phyloP scores from a whole-genome alignment of 2,329 filamentous ascomycete genomes.

The Myotisia sp. region DNA sequence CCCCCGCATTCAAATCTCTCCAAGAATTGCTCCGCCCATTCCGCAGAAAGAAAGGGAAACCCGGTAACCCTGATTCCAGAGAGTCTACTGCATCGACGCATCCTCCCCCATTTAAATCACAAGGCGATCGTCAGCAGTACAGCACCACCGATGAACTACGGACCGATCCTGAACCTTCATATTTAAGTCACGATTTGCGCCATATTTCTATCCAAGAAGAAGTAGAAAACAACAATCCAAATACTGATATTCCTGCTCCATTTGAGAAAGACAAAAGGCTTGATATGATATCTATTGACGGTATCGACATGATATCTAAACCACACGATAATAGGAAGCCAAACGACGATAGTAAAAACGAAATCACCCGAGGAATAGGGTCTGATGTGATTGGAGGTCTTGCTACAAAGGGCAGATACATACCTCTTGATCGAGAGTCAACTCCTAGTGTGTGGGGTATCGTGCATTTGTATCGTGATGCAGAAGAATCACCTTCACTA shows the following conservation, averaged over 20 bases:
- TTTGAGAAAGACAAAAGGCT: conserved; percentile 86
- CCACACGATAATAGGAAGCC: conserved; percentile 16
- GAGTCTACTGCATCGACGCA: too few species aligned
- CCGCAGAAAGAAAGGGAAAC: conserved; percentile 6
- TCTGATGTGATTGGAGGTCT: conserved; percentile 45
- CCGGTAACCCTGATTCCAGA: too few species aligned
- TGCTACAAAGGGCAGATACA: conserved; percentile 68
- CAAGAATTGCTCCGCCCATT: conserved; percentile 11
- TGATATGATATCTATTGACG: conserved; percentile 61
- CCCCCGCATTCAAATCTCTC: conserved; percentile 6
- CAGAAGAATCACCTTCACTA: conserved; percentile 54
- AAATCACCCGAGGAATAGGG: conserved; percentile 36
- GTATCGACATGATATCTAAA: conserved; percentile 65
- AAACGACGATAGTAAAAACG: conserved; percentile 27
- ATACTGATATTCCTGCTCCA: too few species aligned
- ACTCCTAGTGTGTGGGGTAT: conserved; percentile 82
- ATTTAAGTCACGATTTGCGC: too few species aligned
- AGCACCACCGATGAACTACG: too few species aligned
- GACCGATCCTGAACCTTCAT: too few species aligned
- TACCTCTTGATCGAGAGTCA: conserved; percentile 53
- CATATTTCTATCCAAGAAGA: too few species aligned
- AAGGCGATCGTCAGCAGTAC: too few species aligned
- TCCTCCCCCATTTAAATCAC: too few species aligned
- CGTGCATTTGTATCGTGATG: conserved; percentile 84
- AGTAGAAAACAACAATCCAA: too few species aligned